phyloP scores from a whole-genome alignment of 148 eudicot species.

The Rhododendron henanense region DNA sequence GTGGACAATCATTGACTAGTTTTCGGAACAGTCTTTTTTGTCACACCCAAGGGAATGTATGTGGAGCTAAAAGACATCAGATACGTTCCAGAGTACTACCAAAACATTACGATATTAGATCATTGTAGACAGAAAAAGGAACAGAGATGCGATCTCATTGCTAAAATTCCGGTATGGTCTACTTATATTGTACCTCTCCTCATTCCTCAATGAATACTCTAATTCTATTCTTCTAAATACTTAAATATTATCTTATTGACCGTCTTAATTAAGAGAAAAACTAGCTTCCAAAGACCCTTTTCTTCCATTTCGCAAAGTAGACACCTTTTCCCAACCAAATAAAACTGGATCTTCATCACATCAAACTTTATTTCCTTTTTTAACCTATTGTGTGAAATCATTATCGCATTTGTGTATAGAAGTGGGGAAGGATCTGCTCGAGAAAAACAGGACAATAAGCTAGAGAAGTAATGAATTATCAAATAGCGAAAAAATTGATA shows the following conservation, averaged over 20 bases:
- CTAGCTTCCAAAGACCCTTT: neutral
- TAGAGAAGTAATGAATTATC: too few species aligned
- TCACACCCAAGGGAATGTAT: neutral
- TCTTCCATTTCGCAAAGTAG: neutral
- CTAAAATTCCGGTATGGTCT: neutral
- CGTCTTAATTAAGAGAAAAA: neutral
- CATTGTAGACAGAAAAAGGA: neutral
- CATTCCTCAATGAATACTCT: neutral
- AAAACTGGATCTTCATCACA: neutral
- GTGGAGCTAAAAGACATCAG: neutral
- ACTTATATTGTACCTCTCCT: neutral
- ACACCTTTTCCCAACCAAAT: neutral
- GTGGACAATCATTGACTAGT: conserved; percentile 4
- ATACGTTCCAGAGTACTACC: neutral
- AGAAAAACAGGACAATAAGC: too few species aligned
- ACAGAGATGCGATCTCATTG: neutral
- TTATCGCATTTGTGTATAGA: too few species aligned
- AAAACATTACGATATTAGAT: neutral
- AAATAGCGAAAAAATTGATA: too few species aligned
- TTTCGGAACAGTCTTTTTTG: neutral
- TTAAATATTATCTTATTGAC: neutral
- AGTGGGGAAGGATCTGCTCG: too few species aligned
- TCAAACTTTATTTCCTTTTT: neutral
- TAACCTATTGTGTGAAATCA: neutral
- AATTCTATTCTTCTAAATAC: neutral